Conservation (phyloP, 805 yeast genomes). For the Candida nonsorbophila region DNA sequence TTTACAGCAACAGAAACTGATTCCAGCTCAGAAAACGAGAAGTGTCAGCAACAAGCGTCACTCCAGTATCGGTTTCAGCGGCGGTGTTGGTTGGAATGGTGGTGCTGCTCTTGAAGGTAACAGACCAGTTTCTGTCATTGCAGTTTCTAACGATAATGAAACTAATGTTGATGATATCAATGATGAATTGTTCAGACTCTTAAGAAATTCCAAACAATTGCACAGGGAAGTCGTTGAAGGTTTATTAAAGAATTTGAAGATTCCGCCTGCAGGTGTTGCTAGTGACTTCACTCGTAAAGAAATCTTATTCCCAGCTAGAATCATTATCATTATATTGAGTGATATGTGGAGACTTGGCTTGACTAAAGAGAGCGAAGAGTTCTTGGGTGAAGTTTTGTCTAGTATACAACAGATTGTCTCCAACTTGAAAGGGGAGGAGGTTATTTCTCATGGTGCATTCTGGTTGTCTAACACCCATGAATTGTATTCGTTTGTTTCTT, state of each 20-base stretch:
- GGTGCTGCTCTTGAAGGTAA: constrained; percentile 12
- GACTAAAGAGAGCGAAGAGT: constrained; percentile 85
- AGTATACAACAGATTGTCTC: constrained; percentile 83
- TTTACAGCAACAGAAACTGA: constrained; percentile 29
- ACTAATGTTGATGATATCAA: constrained; percentile 62
- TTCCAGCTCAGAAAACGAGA: constrained; percentile 22
- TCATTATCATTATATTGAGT: constrained; percentile 82
- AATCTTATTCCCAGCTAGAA: constrained; percentile 93
- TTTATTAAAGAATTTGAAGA: constrained; percentile 73
- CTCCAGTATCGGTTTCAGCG: constrained; percentile 32
- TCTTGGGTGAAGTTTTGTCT: constrained; percentile 82
- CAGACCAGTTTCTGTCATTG: constrained; percentile 60
- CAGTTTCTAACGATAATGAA: constrained; percentile 49
- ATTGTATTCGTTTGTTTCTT: constrained; percentile 86
- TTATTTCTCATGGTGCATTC: constrained; percentile 89
- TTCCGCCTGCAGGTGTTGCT: constrained; percentile 83
- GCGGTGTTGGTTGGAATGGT: constrained; percentile 2
- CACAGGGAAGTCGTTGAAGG: constrained; percentile 86
- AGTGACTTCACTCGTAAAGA: constrained; percentile 82
- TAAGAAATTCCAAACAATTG: constrained; percentile 65
- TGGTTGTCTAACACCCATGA: constrained; percentile 98
- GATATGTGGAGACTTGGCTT: constrained; percentile 99
- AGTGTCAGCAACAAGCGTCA: constrained; percentile 35
- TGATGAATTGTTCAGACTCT: constrained; percentile 65
- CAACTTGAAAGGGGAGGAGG: constrained; percentile 76